A percentile compares a stretch with the other conserved stretches of the same genome.
Conservation (phyloP, 1,284 basidiomycete genomes). For the Malassezia yamatoensis region DNA sequence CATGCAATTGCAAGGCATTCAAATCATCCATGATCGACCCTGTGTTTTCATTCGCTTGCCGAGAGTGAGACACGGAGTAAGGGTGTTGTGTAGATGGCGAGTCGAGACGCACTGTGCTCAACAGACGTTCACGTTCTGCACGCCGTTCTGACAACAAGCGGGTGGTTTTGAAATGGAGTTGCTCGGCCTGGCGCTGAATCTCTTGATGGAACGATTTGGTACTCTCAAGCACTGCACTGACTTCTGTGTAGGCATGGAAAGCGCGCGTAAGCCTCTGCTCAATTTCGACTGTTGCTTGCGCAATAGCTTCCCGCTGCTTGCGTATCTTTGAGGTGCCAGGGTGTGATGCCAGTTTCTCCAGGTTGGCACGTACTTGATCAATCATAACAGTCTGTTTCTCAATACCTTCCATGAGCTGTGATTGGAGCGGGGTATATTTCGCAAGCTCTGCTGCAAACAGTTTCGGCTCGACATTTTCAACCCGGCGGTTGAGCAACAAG, state of each 20-base stretch:
- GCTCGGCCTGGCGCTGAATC: slow-evolving; percentile 50
- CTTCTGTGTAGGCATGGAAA: slow-evolving; percentile 73
- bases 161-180: neutral
- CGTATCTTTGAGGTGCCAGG: slow-evolving; percentile 6
- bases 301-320: slow-evolving; percentile 61
- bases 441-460: slow-evolving; percentile 87
- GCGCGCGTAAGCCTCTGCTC: slow-evolving; percentile 63
- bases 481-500: slow-evolving; percentile 78
- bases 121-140: slow-evolving; percentile 1
- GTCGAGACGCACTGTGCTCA: neutral
- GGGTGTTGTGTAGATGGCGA: neutral
- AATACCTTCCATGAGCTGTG: slow-evolving; percentile 52
- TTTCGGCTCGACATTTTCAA: slow-evolving; percentile 69
- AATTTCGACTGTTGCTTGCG: slow-evolving; percentile 64
- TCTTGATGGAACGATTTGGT: slow-evolving; percentile 80
- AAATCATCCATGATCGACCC: slow-evolving; percentile 11
- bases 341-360: slow-evolving; percentile 7
- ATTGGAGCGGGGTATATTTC: slow-evolving; percentile 79
- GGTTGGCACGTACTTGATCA: slow-evolving; percentile 15
- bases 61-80: neutral
- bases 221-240: slow-evolving; percentile 72
- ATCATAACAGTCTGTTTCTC: slow-evolving; percentile 21
- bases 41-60: too few species aligned
- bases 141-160: slow-evolving; percentile 9
- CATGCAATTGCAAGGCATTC: slow-evolving; percentile 1